Evolutionary conservation across 208 protist genomes (phyloP).

Genomic region (Lotmaria passim): DNA sequence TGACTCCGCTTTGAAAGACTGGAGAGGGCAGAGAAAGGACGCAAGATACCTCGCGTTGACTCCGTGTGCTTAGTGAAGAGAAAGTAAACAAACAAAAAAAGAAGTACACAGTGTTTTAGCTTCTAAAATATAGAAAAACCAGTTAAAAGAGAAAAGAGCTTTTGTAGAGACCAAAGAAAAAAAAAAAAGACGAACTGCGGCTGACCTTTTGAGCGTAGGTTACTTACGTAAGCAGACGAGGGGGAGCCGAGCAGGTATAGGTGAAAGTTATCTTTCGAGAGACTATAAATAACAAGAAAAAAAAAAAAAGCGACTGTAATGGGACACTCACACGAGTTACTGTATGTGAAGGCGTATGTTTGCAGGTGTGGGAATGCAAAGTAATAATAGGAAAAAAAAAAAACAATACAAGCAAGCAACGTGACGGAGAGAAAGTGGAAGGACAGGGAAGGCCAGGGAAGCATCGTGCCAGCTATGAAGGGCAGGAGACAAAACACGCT

Average conservation of each 20-base stretch:
- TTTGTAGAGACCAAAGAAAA: background rate
- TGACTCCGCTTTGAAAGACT: too few relatives aligned
- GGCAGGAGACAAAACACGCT: too few relatives aligned
- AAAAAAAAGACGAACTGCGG: background rate
- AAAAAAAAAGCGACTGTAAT: background rate
- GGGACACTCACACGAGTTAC: background rate
- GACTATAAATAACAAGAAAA: background rate
- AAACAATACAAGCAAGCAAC: too few relatives aligned
- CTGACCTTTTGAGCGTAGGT: background rate
- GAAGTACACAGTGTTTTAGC: background rate
- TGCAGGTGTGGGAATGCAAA: background rate
- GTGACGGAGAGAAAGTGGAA: too few relatives aligned
- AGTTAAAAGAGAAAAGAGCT: too few relatives aligned
- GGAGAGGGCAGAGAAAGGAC: background rate
- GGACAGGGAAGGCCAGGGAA: too few relatives aligned
- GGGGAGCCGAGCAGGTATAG: too few relatives aligned
- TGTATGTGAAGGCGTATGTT: background rate
- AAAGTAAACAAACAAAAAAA: background rate
- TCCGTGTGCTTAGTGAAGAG: background rate
- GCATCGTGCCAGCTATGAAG: too few relatives aligned
- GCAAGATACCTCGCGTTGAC: slow-evolving; percentile 17
- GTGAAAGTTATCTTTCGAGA: too few relatives aligned
- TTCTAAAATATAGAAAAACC: too few relatives aligned
- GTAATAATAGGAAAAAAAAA: background rate
- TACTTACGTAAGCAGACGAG: too few relatives aligned